Evolutionary conservation across 805 yeast species (phyloP), one percentile per base, ranked within the genome.

Genomic region (Starmerella davenportii): DNA sequence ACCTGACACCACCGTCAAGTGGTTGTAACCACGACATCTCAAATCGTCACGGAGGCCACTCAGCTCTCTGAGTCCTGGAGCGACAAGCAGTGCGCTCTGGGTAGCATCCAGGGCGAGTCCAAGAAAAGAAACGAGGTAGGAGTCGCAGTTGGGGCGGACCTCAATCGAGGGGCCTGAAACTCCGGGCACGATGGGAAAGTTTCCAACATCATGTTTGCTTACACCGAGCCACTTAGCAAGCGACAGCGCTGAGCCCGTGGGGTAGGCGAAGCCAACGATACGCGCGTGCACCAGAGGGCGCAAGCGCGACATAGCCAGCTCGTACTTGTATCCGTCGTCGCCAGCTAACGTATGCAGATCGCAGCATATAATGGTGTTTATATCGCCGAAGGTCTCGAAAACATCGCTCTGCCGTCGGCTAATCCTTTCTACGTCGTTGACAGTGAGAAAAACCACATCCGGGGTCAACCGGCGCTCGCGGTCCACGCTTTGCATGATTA

Each of bases 161-260:
- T 38, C 38, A 13, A 63, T 16, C 57, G 61, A 36, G 62, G 62
- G 17, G 54, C 48, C 3, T 69, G 63, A 34, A 79, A 50, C 45
- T 66, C 75, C 17, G 79, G 71, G 39, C 68, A 61, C 61, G 0
- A 92, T 74, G 15, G 72, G 66, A 53, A 78, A 84, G 50, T 82
- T 84, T 61, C 65, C 81, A 4, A 75, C 64, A 36, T 72, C 64
- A 16, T 49, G 46, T 49, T 72, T 76, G 1, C 66, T 48, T 20
- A 78, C 75, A 2, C 90, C 93, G 21, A 90, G 57, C 95, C 96
- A 90, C 38, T 76, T 80, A 1, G 79, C 87, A 41, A 85, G 57
- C 46, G 81, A 94, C 37, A 71, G 65, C 3, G 78, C 79, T 51
- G 76, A 79, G 0, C 90, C 72, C 30, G 87, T 54, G 2, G 93